Conservation (phyloP, 371 early-diverging fungal genomes). For the Mortierella sp. region DNA sequence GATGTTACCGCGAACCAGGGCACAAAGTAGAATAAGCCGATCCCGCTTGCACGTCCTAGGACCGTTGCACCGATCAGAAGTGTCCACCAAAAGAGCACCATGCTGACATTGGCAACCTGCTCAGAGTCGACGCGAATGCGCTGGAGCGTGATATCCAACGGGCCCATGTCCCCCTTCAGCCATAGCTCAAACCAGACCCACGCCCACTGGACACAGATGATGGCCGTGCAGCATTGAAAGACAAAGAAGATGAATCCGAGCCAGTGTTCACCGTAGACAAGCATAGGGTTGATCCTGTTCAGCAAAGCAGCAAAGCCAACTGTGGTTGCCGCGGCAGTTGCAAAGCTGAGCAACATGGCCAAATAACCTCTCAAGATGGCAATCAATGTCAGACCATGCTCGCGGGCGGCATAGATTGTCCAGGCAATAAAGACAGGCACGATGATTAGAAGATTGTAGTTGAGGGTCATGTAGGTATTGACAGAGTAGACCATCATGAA, state of each 20-base stretch:
- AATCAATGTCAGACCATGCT: conserved; percentile 22
- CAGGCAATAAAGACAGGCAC: conserved; percentile 55
- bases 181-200: conserved; percentile 39
- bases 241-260: conserved; percentile 46
- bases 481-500: conserved; percentile 64
- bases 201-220: conserved; percentile 43
- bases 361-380: conserved; percentile 27
- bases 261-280: conserved; percentile 51
- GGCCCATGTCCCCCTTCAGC: conserved; percentile 53
- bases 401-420: conserved; percentile 29
- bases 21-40: conserved; percentile 61
- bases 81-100: conserved; percentile 65
- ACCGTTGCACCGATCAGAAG: conserved; percentile 48
- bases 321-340: conserved; percentile 19
- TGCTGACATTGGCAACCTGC: conserved; percentile 47
- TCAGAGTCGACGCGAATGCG: conserved; percentile 57
- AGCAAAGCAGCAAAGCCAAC: conserved; percentile 20
- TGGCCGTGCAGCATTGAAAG: conserved; percentile 31
- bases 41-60: conserved; percentile 33
- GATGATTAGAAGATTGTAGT: conserved; percentile 55
- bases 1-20: conserved; percentile 57
- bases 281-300: conserved; percentile 45
- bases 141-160: conserved; percentile 54
- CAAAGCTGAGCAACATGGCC: conserved; percentile 30
- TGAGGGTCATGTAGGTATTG: conserved; percentile 54